Percentiles rank a stretch among this genome's conserved stretches.
Conservation (phyloP, 371 early-diverging fungal genomes). For the Coemansia sp. region DNA sequence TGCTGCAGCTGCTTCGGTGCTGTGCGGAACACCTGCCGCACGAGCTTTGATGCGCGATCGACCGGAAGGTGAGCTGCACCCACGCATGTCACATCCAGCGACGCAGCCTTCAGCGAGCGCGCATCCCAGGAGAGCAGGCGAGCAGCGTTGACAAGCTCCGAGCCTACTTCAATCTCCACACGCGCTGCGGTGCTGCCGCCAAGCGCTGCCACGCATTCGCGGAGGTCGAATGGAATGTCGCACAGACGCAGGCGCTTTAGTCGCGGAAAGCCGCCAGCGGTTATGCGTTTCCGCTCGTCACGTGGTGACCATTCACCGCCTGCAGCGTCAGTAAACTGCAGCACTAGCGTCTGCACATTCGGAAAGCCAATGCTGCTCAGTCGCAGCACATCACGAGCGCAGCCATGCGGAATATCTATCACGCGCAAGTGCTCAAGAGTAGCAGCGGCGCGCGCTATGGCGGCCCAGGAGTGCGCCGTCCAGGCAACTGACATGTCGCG, state of each 20-base stretch:
- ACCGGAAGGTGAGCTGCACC: constrained; percentile 1
- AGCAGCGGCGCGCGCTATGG: not conserved
- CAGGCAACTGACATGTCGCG: not conserved
- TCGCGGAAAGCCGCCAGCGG: not conserved
- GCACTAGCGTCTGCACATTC: not conserved
- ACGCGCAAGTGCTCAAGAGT: constrained; percentile 4
- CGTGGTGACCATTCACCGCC: too few relatives aligned
- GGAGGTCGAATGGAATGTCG: constrained; percentile 15
- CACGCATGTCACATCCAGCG: constrained; percentile 11
- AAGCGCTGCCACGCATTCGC: not conserved
- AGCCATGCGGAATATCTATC: not conserved
- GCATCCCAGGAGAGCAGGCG: not conserved
- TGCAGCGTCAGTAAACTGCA: not conserved
- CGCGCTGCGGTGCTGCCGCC: not conserved
- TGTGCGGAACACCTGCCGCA: not conserved
- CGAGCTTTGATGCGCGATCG: constrained; percentile 9
- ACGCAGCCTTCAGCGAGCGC: not conserved
- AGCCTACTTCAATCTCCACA: not conserved
- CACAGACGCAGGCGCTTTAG: constrained; percentile 4
- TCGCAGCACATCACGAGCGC: constrained; percentile 1
- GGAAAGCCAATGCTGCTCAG: not conserved
- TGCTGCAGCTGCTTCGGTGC: not conserved
- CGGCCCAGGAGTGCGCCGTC: not conserved
- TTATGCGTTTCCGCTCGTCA: too few relatives aligned
- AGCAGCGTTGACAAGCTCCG: not conserved